Conservation (phyloP, 2,329 filamentous ascomycete genomes). For the Chaetomium strumarium region DNA sequence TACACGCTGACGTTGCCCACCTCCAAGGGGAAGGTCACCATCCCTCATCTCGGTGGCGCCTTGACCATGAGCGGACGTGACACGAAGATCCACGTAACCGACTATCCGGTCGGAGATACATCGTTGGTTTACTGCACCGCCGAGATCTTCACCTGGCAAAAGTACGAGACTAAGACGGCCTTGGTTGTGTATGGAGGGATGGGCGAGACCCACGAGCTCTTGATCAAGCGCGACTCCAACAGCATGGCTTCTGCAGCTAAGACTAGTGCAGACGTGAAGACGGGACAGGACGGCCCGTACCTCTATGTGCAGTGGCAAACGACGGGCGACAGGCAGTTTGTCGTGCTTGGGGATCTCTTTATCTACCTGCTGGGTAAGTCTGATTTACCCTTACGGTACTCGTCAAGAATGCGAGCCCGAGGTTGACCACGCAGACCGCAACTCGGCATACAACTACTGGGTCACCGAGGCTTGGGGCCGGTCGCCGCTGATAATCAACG, state of each 20-base stretch:
- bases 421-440: conserved; percentile 44
- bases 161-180: conserved; percentile 52
- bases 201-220: conserved; percentile 57
- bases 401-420: not conserved
- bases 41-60: conserved; percentile 51
- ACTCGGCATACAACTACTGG: conserved; percentile 65
- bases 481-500: conserved; percentile 53
- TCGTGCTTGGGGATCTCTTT: conserved; percentile 36
- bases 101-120: conserved; percentile 57
- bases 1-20: conserved; percentile 60
- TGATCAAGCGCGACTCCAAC: conserved; percentile 27
- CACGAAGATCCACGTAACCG: conserved; percentile 61
- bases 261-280: conserved; percentile 24
- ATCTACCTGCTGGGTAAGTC: conserved; percentile 43
- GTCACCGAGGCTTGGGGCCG: conserved; percentile 47
- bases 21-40: conserved; percentile 35
- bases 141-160: conserved; percentile 66
- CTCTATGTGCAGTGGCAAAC: conserved; percentile 31
- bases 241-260: not conserved
- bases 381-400: not conserved
- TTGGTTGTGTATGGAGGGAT: conserved; percentile 59
- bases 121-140: conserved; percentile 62
- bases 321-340: conserved; percentile 25
- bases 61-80: conserved; percentile 58
- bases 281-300: conserved; percentile 18